A percentile compares a stretch with the other conserved stretches of the same genome.
These are phyloP conservation scores for Pseudocercospora ulei DNA, from an alignment of 2,329 filamentous ascomycete genomes.

Conservation along the genomic window DNA sequence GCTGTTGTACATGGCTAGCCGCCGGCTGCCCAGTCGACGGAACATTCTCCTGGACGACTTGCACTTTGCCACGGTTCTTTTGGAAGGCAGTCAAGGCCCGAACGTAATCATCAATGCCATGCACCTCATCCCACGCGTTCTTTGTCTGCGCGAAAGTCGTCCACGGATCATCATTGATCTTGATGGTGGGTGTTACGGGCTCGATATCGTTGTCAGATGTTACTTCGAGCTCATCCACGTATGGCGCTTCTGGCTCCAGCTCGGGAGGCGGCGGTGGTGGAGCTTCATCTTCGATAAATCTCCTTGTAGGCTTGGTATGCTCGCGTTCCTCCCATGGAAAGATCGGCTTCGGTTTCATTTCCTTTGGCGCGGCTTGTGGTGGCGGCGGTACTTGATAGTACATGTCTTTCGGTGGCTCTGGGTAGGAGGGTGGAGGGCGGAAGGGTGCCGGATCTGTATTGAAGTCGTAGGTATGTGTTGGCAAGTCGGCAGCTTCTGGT, in stretches of 20 bases:
- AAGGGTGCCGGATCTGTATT: conserved; percentile 66
- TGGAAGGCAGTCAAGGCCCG: conserved; percentile 57
- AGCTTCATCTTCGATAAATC: conserved; percentile 51
- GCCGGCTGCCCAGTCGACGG: conserved; percentile 12
- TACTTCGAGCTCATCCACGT: conserved; percentile 29
- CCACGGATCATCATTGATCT: conserved; percentile 53
- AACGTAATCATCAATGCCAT: conserved; percentile 80
- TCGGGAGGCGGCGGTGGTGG: conserved; percentile 18
- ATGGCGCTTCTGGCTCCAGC: conserved; percentile 20
- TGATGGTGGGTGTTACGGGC: conserved; percentile 41
- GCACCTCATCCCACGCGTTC: conserved; percentile 90
- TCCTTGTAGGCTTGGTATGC: conserved; percentile 53
- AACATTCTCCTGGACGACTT: conserved; percentile 20
- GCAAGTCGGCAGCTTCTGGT: conserved; percentile 79
- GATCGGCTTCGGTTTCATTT: conserved; percentile 52
- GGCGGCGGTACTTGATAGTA: conserved; percentile 67
- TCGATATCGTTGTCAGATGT: conserved; percentile 20
- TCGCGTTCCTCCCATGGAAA: conserved; percentile 82
- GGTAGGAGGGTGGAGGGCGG: conserved; percentile 64
- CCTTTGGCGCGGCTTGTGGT: conserved; percentile 44
- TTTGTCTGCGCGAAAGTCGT: conserved; percentile 53
- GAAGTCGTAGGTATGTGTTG: conserved; percentile 70
- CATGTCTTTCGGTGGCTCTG: conserved; percentile 77
- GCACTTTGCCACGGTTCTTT: conserved; percentile 44
- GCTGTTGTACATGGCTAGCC: conserved; percentile 10